Evolutionary conservation across 345 rosid species (phyloP), one percentile per base, ranked within the genome.

Genomic region (Citrus mangshanensis): DNA sequence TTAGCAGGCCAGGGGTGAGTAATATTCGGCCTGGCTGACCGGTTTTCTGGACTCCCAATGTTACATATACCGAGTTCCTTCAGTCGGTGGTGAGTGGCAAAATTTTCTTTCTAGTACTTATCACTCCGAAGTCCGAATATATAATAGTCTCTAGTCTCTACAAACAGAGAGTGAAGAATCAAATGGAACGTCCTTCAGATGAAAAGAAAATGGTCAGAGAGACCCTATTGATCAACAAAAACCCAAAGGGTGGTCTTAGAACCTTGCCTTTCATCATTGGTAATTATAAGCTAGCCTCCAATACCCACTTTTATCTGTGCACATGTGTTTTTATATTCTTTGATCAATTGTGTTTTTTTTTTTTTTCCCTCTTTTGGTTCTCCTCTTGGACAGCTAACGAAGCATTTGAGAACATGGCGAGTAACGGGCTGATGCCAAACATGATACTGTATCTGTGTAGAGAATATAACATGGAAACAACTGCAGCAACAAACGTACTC

Each of bases 261-360:
- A 88, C 93, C 77, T 32, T 89, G 65, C 89, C 91, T 59, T 88
- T 90, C 73, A 91, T 92, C 68, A 78, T 92, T 60, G 95, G 97
- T 94, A 82, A 34, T 24, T 32, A 22, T 24, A 9, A 40, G 13
- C 12, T 12, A 14, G 8, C 38, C 30, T 0, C 30, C 32, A 28
- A 28, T 3, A 12, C 32, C 18, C 22, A 14, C 19, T 13, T 16
- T 0, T 63, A 5, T 63, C 32, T 28, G 6, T 16, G 5, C 6
- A 2, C 0, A 13, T 6, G 28, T 25, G 19, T 62, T 25, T 27
- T 61, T 61, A 9, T 46, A 3, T 46, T 12, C 4, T 46, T 46
- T 46, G 51, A 46, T 46, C 18, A 46, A 46, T 89, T 49, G 1
- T n/a, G n/a, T 28, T 1, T 12, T 14, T 0, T 14, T 4, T 14